Conservation (phyloP, 805 yeast species). For the Starmerella bombicola region DNA sequence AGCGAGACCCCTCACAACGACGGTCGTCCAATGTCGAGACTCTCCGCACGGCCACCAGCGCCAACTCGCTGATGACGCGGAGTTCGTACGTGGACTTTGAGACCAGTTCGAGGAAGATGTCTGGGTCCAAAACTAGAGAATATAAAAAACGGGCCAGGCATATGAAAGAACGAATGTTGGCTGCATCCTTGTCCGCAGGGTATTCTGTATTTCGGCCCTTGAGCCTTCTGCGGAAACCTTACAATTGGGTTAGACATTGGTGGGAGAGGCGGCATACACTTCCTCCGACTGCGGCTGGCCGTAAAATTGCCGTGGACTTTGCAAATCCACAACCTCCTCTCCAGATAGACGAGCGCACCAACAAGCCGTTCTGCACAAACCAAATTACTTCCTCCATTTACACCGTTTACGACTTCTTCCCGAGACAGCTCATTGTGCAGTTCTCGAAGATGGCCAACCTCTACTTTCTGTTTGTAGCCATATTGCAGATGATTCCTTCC, state of each 20-base stretch:
- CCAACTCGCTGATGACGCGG: slow-evolving; percentile 10
- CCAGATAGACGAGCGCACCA: slow-evolving; percentile 56
- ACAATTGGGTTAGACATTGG: slow-evolving; percentile 3
- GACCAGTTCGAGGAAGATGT: background rate
- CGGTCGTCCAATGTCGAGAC: slow-evolving; percentile 8
- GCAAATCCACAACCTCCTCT: slow-evolving; percentile 19
- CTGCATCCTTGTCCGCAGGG: slow-evolving; percentile 1
- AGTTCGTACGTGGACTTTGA: slow-evolving; percentile 17
- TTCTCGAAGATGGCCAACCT: slow-evolving; percentile 87
- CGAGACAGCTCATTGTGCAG: slow-evolving; percentile 80
- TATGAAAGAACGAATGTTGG: background rate
- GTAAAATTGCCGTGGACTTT: slow-evolving; percentile 56
- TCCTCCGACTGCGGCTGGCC: slow-evolving; percentile 53
- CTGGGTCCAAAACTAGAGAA: background rate
- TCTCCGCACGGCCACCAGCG: slow-evolving; percentile 11
- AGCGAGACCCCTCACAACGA: background rate
- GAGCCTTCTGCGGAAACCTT: slow-evolving; percentile 7
- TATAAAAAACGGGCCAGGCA: slow-evolving; percentile 3
- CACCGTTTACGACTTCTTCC: slow-evolving; percentile 65
- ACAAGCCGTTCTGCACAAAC: slow-evolving; percentile 51
- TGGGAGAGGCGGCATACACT: slow-evolving; percentile 19
- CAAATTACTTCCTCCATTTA: slow-evolving; percentile 77
- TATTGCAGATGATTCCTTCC: slow-evolving; percentile 87
- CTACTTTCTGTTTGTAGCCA: slow-evolving; percentile 79
- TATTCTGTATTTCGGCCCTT: slow-evolving; percentile 12